phyloP scores from a whole-genome alignment of 805 yeast genomes.

The Saccharomycopsis fibuligera region DNA sequence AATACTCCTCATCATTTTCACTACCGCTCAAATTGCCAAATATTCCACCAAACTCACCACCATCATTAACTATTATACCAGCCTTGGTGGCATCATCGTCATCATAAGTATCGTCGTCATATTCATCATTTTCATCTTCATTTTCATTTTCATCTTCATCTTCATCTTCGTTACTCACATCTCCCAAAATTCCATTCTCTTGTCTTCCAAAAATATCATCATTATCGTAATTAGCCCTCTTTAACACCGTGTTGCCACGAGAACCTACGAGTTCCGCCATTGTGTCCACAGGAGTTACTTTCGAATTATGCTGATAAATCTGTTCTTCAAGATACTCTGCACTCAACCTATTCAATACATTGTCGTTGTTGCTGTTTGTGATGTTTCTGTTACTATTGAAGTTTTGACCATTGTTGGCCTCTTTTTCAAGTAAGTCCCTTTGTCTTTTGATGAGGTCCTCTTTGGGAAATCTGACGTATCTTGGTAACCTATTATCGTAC shows the following conservation, averaged over 20 bases:
- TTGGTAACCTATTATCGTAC: constrained; percentile 20
- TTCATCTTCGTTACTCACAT: constrained; percentile 23
- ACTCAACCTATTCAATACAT: neutral
- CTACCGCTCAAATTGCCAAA: neutral
- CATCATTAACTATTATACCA: neutral
- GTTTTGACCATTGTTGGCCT: neutral
- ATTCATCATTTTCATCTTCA: constrained; percentile 1
- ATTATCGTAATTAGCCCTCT: constrained; percentile 15
- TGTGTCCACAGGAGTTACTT: constrained; percentile 2
- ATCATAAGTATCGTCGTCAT: neutral
- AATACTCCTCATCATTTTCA: too few relatives aligned
- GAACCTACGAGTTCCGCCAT: neutral
- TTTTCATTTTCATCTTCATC: constrained; percentile 19
- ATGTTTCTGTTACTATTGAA: neutral
- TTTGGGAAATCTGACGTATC: constrained; percentile 17
- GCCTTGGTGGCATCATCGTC: constrained; percentile 1
- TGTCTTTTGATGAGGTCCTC: constrained; percentile 3
- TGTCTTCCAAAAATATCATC: constrained; percentile 19
- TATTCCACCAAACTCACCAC: constrained; percentile 1
- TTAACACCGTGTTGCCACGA: neutral
- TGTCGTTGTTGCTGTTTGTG: neutral
- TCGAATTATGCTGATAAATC: constrained; percentile 13
- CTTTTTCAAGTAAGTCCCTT: neutral
- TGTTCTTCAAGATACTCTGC: constrained; percentile 12
- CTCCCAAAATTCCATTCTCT: constrained; percentile 22